Percentiles rank a stretch among this genome's conserved stretches.
Conservation (phyloP, 2,329 filamentous ascomycete genomes). For the Neonectria punicea region DNA sequence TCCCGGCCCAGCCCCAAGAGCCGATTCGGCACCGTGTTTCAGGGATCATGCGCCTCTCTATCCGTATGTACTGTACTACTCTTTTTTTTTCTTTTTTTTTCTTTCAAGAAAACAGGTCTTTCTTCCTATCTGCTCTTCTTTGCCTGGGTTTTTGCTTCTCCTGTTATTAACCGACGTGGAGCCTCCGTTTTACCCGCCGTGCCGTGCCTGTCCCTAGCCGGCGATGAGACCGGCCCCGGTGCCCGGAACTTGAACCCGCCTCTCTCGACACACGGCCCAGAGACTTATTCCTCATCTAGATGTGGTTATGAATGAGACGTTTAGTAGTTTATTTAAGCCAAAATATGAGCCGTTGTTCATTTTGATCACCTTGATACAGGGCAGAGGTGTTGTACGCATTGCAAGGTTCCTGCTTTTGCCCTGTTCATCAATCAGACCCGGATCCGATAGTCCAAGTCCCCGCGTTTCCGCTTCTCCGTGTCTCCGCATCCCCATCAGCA, state of each 20-base stretch:
- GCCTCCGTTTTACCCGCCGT: conserved; percentile 1
- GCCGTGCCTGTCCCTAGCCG: conserved; percentile 13
- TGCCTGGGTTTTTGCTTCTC: neutral
- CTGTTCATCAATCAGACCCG: neutral
- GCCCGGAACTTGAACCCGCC: neutral
- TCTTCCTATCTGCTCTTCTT: neutral
- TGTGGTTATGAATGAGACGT: no score
- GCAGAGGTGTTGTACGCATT: neutral
- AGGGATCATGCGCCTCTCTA: conserved; percentile 27
- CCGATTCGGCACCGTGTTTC: conserved; percentile 11
- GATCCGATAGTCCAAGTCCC: neutral
- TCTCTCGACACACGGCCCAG: neutral
- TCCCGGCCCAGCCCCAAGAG: conserved; percentile 5
- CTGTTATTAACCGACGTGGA: conserved; percentile 2
- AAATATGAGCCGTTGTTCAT: neutral
- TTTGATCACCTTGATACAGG: neutral
- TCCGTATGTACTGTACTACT: neutral
- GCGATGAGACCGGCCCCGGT: neutral
- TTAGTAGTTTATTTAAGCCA: neutral
- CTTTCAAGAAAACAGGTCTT: neutral
- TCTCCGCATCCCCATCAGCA: neutral
- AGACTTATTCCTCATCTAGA: no score
- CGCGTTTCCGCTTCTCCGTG: neutral
- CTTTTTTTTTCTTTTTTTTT: conserved; percentile 1
- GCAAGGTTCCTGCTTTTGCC: neutral